Conservation (phyloP, 495 filamentous ascomycete genomes). For the Cenococcum geophilum region DNA sequence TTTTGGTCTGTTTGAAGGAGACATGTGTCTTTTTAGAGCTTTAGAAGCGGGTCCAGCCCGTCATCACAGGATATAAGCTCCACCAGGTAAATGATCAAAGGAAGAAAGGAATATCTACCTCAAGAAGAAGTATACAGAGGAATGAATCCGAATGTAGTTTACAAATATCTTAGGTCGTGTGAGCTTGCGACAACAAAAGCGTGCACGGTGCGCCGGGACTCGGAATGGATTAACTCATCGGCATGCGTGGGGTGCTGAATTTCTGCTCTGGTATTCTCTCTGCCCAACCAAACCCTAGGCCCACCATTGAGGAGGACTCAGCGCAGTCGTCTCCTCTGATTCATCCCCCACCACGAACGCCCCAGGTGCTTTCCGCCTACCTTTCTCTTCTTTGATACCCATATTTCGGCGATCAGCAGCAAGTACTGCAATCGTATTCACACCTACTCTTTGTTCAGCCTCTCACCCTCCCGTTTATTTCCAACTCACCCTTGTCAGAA, state of each 20-base stretch:
- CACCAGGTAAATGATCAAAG: not conserved
- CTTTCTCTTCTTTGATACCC: slow-evolving; percentile 54
- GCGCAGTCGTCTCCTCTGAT: slow-evolving; percentile 29
- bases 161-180: not conserved
- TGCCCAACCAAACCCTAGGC: slow-evolving; percentile 7
- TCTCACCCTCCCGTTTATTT: slow-evolving; percentile 24
- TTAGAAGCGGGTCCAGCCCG: slow-evolving; percentile 9
- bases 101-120: not conserved
- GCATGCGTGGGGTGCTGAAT: not conserved
- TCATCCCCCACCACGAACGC: slow-evolving; percentile 42
- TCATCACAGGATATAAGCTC: not conserved
- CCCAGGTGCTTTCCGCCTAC: slow-evolving; percentile 38
- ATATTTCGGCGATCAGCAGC: slow-evolving; percentile 47
- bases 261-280: not conserved
- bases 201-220: not conserved
- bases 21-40: slow-evolving; percentile 13
- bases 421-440: slow-evolving; percentile 50
- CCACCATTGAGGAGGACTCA: slow-evolving; percentile 17
- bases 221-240: not conserved
- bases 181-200: slow-evolving; percentile 4
- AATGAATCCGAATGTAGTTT: not conserved
- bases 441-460: slow-evolving; percentile 12
- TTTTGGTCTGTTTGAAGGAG: slow-evolving; percentile 27
- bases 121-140: slow-evolving; percentile 8
- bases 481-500: slow-evolving; percentile 29